Base-by-base conservation (phyloP, 257 asterid species). In the Solanum paucissectum region DNA sequence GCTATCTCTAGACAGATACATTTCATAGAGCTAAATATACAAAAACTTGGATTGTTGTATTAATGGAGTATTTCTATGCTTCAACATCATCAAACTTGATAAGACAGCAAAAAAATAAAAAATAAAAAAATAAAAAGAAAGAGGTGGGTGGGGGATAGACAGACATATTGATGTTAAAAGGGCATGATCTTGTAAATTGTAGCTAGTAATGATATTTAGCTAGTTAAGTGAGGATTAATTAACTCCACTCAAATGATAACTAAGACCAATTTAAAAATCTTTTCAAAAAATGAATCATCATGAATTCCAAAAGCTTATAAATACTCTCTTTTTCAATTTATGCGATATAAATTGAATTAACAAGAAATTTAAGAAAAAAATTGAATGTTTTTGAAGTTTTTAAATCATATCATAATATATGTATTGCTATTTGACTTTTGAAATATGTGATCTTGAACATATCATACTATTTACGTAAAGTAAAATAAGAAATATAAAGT, bases 281-380 rank as follows among this genome's bases (percentile, higher is more conserved):
- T 73, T 9, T 20, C 49, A 73, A 36, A 20, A 36, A 37, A 21
- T 10, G 37, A 74, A 18, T 36, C 8, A 20, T 73, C 46, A 73
- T 73, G 49, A 73, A 9, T 10, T 73, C 5, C 5, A 20, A 20
- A 34, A 34, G 18, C 2, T 33, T 72, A 6, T 6, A 3, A 29
- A 18, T 69, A 69, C 23, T 1, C 4, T 12, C 4, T 5, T 25
- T 66, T 66, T 12, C 9, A 25, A 25, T 25, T n/a, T 12, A 66
- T 66, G 9, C 2, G 20, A 55, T 3, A 0, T 6, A 52, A 1
- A 52, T 52, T 0, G 9, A 52, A 52, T 52, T 52, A 52, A 16
- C 62, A 52, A 52, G 0, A 52, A 16, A 52, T 16, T 52, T 46
- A 46, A 52, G 23, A 16, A 16, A 16, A 52, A 6, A 52, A 2